A percentile compares a stretch with the other conserved stretches of the same genome.
Conservation (phyloP, 371 early-diverging fungal genomes). For the Lichtheimia corymbifera region DNA sequence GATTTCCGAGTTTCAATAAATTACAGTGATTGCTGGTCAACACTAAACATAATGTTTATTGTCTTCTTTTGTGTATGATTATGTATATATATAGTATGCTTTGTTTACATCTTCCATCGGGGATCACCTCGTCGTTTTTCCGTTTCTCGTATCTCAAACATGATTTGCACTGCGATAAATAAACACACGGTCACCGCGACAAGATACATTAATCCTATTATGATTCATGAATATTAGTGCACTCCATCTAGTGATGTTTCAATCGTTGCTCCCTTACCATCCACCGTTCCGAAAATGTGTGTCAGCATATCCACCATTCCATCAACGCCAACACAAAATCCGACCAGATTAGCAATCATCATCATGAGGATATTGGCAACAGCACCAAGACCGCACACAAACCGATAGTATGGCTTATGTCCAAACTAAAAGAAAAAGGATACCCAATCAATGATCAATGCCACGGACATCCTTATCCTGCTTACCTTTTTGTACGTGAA, state of each 20-base stretch:
- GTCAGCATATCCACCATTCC: constrained; percentile 72
- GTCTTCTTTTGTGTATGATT: too few relatives aligned
- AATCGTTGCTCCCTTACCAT: constrained; percentile 28
- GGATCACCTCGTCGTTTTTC: constrained; percentile 63
- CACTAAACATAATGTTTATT: too few relatives aligned
- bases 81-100: neutral
- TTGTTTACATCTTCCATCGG: constrained; percentile 39
- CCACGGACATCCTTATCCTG: neutral
- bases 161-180: constrained; percentile 75
- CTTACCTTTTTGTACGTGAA: constrained; percentile 62
- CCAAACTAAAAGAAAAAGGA: constrained; percentile 45
- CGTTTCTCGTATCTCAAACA: constrained; percentile 82
- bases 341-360: constrained; percentile 95
- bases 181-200: constrained; percentile 52
- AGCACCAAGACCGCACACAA: constrained; percentile 82
- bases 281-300: constrained; percentile 41
- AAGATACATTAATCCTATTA: constrained; percentile 50
- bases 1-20: constrained; percentile 15
- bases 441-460: neutral
- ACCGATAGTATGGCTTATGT: constrained; percentile 71
- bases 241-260: neutral
- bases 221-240: neutral
- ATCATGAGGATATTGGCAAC: constrained; percentile 87
- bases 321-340: constrained; percentile 88
- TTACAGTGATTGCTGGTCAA: too few relatives aligned